Percentiles rank a stretch among this genome's conserved stretches.
These are phyloP conservation scores for Tylopilus orsonianus DNA, from an alignment of 1,284 basidiomycete species.

Conservation along the genomic window DNA sequence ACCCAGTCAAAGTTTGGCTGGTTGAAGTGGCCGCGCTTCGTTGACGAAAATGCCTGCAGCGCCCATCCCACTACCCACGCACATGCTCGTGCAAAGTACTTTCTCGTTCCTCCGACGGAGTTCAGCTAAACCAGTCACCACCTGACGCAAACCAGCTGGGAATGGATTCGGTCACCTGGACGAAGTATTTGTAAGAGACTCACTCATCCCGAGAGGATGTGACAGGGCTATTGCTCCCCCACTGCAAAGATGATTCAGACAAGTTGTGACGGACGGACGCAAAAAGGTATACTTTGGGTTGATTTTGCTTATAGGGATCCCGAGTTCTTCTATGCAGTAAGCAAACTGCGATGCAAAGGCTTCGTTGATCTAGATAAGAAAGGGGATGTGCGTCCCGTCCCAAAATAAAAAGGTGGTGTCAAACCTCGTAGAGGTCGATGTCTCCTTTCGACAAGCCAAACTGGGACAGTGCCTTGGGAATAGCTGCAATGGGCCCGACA, in stretches of 20 bases:
- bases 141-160: conserved; percentile 78
- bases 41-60: conserved; percentile 83
- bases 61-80: conserved; percentile 87
- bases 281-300: conserved; percentile 74
- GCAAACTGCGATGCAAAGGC: conserved; percentile 82
- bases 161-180: neutral
- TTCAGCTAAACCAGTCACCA: conserved; percentile 82
- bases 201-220: conserved; percentile 82
- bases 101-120: conserved; percentile 66
- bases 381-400: neutral
- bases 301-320: conserved; percentile 80
- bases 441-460: conserved; percentile 80
- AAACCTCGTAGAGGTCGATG: conserved; percentile 85
- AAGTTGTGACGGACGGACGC: neutral
- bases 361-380: conserved; percentile 66
- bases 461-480: conserved; percentile 77
- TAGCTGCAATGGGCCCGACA: conserved; percentile 81
- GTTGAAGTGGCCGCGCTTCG: conserved; percentile 43
- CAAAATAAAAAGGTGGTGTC: conserved; percentile 30
- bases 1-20: conserved; percentile 26
- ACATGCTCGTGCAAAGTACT: conserved; percentile 84
- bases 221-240: conserved; percentile 88
- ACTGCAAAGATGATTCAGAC: conserved; percentile 35
- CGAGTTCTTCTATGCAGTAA: conserved; percentile 77
- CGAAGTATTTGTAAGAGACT: conserved; percentile 26